Conservation (phyloP, 2,329 filamentous ascomycete species). For the Alternaria incomplexa region DNA sequence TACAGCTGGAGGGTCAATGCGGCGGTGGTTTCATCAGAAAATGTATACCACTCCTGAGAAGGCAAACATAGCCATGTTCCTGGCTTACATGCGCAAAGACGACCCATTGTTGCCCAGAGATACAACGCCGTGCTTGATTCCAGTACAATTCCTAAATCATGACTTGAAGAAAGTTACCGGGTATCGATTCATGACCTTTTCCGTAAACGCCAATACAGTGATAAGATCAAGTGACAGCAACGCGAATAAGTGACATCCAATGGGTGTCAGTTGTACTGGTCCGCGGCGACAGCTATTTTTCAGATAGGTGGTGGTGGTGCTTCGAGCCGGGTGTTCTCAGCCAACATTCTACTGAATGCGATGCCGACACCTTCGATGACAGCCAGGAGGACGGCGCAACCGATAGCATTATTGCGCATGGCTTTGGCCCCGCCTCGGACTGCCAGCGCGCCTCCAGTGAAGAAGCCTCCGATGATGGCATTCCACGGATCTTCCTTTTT, state of each 20-base stretch:
- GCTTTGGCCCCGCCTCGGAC: slow-evolving; percentile 90
- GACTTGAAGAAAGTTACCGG: background rate
- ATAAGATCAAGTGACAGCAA: background rate
- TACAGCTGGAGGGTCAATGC: background rate
- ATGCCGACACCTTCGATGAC: slow-evolving; percentile 98
- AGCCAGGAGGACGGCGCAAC: slow-evolving; percentile 88
- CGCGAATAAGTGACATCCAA: background rate
- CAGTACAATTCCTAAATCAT: background rate
- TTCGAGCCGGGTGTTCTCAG: slow-evolving; percentile 71
- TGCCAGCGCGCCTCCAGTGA: slow-evolving; percentile 84
- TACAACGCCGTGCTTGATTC: background rate
- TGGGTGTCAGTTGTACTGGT: background rate
- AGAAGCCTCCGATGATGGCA: slow-evolving; percentile 95
- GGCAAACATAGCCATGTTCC: background rate
- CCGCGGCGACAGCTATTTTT: background rate
- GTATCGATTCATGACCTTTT: background rate
- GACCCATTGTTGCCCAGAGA: background rate
- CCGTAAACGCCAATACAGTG: background rate
- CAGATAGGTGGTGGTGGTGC: background rate
- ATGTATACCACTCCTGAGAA: background rate
- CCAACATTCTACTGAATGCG: slow-evolving; percentile 90
- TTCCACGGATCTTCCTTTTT: slow-evolving; percentile 99
- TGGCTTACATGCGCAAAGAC: background rate
- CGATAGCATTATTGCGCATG: slow-evolving; percentile 92
- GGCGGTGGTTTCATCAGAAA: background rate